Evolutionary conservation across 192 early-diverging fungal genomes (phyloP), one percentile per base, ranked within the genome.

Genomic region (Coemansia sp.): DNA sequence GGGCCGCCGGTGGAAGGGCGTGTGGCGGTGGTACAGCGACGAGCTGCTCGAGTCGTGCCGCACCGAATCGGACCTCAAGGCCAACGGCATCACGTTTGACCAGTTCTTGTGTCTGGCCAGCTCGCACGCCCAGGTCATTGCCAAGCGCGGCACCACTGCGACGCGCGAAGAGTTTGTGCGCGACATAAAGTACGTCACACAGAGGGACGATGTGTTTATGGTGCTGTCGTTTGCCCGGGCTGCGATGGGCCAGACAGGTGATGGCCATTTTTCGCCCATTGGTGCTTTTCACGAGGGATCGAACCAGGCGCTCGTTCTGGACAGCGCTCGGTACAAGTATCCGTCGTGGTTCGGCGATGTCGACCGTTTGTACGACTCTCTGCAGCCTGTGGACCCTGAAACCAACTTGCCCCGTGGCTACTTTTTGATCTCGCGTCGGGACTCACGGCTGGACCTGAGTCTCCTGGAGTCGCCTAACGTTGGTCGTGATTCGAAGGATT

Each of bases 251-350:
- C 94, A 96, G 73, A 98, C 94, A 2, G 96, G 96, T 26, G 94
- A 96, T 67, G 96, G 94, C 1, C 95, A 97, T 61, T 97, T 95
- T 57, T 88, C 80, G n/a, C 95, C 95, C 15, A 88, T 98, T 62
- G 93, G 89, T 9, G 92, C 87, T 4, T 96, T 90, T 64, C 86
- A 93, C 50, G 80, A 85, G 10, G 87, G 74, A n/a, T 71, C 81
- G 5, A 85, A 91, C 56, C 84, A 83, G 66, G 91, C 87, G 4
- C 77, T 98, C 40, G 90, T 98, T 5, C 72, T 96, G 19, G 95
- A 98, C 66, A 91, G 88, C 9, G 95, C 94, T 0, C 81, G 90
- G 10, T 95, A 91, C 82, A 94, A 95, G 81, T 96, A 96, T 62
- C 96, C 95, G 10, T 87, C 87, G 9, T 98, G 93, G 72, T 98